A percentile compares a stretch with the other conserved stretches of the same genome.
phyloP scores from a whole-genome alignment of 805 yeast genomes.

The Tetrapisispora arboricola region DNA sequence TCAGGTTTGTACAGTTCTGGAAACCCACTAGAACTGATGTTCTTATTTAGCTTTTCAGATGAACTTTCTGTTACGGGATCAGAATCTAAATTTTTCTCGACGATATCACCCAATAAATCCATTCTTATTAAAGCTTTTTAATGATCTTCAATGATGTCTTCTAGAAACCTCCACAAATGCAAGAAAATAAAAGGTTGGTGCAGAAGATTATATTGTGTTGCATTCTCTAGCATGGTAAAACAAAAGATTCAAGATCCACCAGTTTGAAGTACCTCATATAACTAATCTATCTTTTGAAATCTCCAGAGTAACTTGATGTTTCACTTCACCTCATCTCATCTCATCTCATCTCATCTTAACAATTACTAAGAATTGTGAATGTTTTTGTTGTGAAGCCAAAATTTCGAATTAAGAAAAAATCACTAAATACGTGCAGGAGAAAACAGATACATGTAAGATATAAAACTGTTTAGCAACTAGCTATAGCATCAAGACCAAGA shows the following conservation, averaged over 20 bases:
- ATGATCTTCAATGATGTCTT: not conserved
- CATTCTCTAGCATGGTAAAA: no score
- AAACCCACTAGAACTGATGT: constrained; percentile 17
- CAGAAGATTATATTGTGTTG: not conserved
- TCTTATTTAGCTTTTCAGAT: not conserved
- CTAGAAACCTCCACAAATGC: no score
- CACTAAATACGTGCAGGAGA: not conserved
- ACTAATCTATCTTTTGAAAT: no score
- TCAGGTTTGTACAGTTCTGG: constrained; percentile 27
- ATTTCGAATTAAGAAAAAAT: not conserved
- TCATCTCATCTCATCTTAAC: constrained; percentile 1
- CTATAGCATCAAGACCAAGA: no score
- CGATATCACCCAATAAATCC: constrained; percentile 66
- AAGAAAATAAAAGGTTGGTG: no score
- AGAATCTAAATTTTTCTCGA: constrained; percentile 41
- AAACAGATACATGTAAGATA: no score
- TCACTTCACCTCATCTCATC: no score
- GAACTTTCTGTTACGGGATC: not conserved
- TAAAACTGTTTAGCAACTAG: no score
- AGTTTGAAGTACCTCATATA: no score
- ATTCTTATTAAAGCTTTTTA: constrained; percentile 23
- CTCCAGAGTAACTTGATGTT: no score
- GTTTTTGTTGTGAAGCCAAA: no score
- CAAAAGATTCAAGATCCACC: no score
- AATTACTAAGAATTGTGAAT: not conserved